phyloP scores from a whole-genome alignment of 805 yeast genomes.

The Pichia gijzeniarum region DNA sequence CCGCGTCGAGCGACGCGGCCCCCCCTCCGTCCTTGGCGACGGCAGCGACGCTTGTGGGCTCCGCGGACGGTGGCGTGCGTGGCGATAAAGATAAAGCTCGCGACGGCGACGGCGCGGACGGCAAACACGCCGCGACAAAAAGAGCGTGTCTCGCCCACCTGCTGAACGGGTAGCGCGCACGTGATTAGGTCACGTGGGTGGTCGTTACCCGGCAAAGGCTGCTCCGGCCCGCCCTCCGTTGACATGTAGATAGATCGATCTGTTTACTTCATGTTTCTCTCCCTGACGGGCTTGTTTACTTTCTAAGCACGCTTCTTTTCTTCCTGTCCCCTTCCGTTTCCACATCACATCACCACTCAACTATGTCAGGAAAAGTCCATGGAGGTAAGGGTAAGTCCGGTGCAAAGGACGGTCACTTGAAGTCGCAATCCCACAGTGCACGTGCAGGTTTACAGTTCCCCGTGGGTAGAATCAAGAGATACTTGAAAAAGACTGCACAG shows the following conservation, averaged over 20 bases:
- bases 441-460: conserved; percentile 96
- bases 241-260: neutral
- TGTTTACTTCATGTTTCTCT: neutral
- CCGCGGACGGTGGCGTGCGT: too few relatives aligned
- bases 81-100: too few relatives aligned
- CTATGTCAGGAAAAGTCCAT: conserved; percentile 75
- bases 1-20: too few relatives aligned
- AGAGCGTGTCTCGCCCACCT: conserved; percentile 3
- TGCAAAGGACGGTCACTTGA: conserved; percentile 50
- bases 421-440: conserved; percentile 83
- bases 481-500: conserved; percentile 84
- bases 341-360: neutral
- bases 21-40: too few relatives aligned
- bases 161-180: neutral
- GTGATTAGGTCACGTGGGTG: too few relatives aligned
- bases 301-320: neutral
- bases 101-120: too few relatives aligned
- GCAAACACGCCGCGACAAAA: neutral
- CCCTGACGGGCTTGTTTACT: neutral
- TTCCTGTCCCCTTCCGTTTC: neutral
- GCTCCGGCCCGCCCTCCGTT: too few relatives aligned
- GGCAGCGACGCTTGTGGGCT: too few relatives aligned
- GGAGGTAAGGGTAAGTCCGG: conserved; percentile 97
- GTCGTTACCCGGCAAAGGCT: too few relatives aligned
- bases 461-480: conserved; percentile 97